Percentiles rank a stretch among this genome's conserved stretches.
These are phyloP conservation scores for Cucumis melo DNA, from an alignment of 306 rosid species.

Conservation along the genomic window DNA sequence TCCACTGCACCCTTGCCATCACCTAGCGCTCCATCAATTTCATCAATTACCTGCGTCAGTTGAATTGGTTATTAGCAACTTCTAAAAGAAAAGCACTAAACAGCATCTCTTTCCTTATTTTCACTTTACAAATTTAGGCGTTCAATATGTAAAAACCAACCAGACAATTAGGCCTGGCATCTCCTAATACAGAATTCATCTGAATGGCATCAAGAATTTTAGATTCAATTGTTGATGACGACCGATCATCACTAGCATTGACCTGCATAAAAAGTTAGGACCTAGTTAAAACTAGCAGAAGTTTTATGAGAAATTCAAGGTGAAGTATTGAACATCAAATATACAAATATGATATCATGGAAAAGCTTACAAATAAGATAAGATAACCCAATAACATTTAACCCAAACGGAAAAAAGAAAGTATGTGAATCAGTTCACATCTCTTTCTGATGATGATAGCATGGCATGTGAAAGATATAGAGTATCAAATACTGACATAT, in stretches of 20 bases:
- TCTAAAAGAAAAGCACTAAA: not conserved
- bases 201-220: constrained; percentile 80
- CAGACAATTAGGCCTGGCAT: constrained; percentile 77
- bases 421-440: not conserved
- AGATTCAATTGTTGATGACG: constrained; percentile 64
- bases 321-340: not conserved
- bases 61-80: not conserved
- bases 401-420: not conserved
- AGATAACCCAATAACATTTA: not conserved
- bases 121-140: not conserved
- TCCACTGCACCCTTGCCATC: constrained; percentile 99
- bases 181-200: constrained; percentile 63
- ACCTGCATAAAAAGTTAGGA: constrained; percentile 23
- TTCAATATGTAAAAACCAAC: constrained; percentile 21
- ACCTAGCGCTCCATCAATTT: constrained; percentile 90
- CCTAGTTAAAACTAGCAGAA: constrained; percentile 5
- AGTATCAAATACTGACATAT: not conserved
- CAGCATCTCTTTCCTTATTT: not conserved
- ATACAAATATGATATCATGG: not conserved
- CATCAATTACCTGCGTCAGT: constrained; percentile 59
- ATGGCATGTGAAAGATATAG: not conserved
- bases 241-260: constrained; percentile 97
- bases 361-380: not conserved
- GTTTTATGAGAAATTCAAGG: not conserved
- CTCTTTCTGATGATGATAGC: not conserved